Conservation (phyloP, 257 asterid species). For the Apocynum venetum region DNA sequence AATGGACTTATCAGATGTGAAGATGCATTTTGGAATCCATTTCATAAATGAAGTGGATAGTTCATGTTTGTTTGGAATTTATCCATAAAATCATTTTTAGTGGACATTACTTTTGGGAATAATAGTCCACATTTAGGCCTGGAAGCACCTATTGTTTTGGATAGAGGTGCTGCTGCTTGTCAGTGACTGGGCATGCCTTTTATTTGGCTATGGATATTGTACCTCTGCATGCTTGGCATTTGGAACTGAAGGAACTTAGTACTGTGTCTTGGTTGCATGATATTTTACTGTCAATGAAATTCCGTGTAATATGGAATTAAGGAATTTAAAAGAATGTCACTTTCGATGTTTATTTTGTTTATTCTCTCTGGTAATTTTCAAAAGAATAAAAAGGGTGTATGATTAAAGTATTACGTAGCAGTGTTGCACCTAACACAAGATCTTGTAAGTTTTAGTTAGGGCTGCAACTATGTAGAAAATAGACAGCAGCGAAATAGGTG, state of each 20-base stretch:
- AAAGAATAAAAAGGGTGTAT: background rate
- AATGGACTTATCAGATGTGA: background rate
- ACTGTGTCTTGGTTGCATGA: background rate
- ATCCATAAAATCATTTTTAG: background rate
- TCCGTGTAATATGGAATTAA: background rate
- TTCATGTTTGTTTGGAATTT: background rate
- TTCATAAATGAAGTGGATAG: background rate
- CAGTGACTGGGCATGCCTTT: background rate
- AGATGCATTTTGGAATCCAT: background rate
- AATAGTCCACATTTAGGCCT: background rate
- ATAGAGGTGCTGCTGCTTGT: background rate
- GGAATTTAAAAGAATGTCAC: background rate
- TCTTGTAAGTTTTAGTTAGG: background rate
- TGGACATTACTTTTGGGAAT: background rate
- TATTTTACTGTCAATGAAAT: background rate
- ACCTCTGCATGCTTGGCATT: background rate
- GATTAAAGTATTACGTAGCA: background rate
- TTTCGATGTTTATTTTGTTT: background rate
- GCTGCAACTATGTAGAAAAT: background rate
- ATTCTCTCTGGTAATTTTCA: background rate
- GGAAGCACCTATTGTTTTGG: background rate
- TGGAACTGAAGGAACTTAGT: background rate
- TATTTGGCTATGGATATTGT: background rate
- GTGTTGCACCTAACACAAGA: background rate
- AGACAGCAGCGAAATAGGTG: background rate